A percentile compares a stretch with the other conserved stretches of the same genome.
phyloP scores from a whole-genome alignment of 805 yeast species.

The Kregervanrija delftensis region DNA sequence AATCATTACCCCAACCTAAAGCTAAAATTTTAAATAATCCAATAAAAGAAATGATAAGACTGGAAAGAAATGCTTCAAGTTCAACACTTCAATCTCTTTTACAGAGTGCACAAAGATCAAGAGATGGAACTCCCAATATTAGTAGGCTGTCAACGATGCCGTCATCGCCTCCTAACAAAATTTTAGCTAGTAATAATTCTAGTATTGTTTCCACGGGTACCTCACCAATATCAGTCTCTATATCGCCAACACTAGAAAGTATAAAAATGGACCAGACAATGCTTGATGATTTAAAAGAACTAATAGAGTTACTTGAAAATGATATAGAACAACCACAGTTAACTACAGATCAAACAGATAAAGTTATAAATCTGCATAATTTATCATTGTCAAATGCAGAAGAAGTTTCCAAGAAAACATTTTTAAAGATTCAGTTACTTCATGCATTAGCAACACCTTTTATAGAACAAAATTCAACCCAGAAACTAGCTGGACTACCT shows the following conservation, averaged over 20 bases:
- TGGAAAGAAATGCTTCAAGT: slow-evolving; percentile 38
- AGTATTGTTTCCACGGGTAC: background rate
- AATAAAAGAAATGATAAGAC: slow-evolving; percentile 16
- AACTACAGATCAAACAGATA: slow-evolving; percentile 19
- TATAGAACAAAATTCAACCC: slow-evolving; percentile 31
- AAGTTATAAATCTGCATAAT: slow-evolving; percentile 51
- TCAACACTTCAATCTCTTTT: slow-evolving; percentile 42
- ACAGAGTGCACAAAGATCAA: slow-evolving; percentile 24
- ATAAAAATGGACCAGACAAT: slow-evolving; percentile 15
- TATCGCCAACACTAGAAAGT: background rate
- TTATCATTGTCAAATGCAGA: slow-evolving; percentile 41
- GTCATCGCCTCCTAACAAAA: background rate
- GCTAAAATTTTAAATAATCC: background rate
- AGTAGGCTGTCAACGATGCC: slow-evolving; percentile 1
- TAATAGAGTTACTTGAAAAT: slow-evolving; percentile 41
- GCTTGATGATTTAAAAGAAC: slow-evolving; percentile 39
- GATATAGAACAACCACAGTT: slow-evolving; percentile 18
- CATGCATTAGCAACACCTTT: slow-evolving; percentile 67
- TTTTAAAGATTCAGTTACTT: slow-evolving; percentile 39
- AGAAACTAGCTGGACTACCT: slow-evolving; percentile 21
- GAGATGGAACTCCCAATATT: slow-evolving; percentile 5
- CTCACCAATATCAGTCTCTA: slow-evolving; percentile 3
- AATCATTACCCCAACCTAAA: background rate
- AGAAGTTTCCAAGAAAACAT: slow-evolving; percentile 31
- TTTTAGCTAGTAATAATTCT: background rate